Base-by-base conservation (phyloP, 2,329 filamentous ascomycete species). In the Trichoderma sp. region DNA sequence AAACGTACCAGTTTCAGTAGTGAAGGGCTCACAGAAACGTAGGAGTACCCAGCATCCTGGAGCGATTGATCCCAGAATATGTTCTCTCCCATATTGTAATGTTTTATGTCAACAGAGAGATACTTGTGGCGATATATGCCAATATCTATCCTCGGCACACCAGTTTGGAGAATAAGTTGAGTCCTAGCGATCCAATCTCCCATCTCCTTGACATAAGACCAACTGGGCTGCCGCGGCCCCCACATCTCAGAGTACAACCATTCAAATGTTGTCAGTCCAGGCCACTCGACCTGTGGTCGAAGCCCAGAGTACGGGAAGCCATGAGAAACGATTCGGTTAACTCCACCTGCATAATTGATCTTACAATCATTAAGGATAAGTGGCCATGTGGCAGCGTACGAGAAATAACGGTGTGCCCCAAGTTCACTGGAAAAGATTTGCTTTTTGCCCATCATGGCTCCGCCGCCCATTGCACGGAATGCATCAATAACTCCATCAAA, bases 221-320 rank as follows among this genome's bases (percentile, higher is more conserved):
- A 67, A 24, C 64, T 67, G 32, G 64, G 64, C 64, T 67, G 64
- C 18, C 64, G 51, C 9, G 51, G 64, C 1, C 64, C 64, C 64
- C 64, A 67, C 64, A 67, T 67, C 51, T 67, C 64, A 7, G 64
- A 67, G 53, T 67, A 67, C 2, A 67, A 15, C 64, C 64, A 67
- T 26, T 67, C 64, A 4, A 67, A 67, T 9, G 64, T 67, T 28
- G 64, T 67, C 11, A 67, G 24, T 18, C 51, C 64, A 30, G 64
- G 64, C 64, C 64, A 67, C 32, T 67, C 64, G 24, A 58, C 47
- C 18, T 67, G 32, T 12, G 64, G 64, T 15, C 64, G 64, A 67
- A 67, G 24, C 15, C 64, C 51, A 12, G 64, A 67, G 51, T 67
- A 67, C 2, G 51, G 51, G 15, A 58, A 67, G 21, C 64, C 64